A percentile compares a stretch with the other conserved stretches of the same genome.
Conservation (phyloP, 2,329 filamentous ascomycete species). For the Neonectria coccinea region DNA sequence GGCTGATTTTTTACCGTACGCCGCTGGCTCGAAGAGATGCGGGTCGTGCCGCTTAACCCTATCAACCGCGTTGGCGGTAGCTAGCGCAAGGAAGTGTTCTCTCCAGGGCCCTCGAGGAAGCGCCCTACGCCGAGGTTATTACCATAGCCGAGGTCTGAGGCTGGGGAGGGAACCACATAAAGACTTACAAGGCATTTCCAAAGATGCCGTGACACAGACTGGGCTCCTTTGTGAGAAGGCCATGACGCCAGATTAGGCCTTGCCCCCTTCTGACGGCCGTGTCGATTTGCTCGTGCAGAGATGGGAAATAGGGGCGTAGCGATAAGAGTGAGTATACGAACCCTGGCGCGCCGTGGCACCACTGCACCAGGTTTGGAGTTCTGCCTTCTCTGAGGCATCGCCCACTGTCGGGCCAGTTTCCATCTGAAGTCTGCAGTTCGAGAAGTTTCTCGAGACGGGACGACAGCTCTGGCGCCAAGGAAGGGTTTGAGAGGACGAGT, state of each 20-base stretch:
- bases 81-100: slow-evolving; percentile 69
- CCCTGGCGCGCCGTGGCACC: slow-evolving; percentile 76
- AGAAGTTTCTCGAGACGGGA: slow-evolving; percentile 66
- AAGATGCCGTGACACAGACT: slow-evolving; percentile 75
- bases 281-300: slow-evolving; percentile 64
- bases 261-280: slow-evolving; percentile 63
- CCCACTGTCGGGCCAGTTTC: slow-evolving; percentile 72
- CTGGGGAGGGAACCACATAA: slow-evolving; percentile 9
- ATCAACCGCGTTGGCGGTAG: slow-evolving; percentile 67
- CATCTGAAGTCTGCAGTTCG: slow-evolving; percentile 68
- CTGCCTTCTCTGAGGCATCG: slow-evolving; percentile 55
- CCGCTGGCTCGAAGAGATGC: slow-evolving; percentile 52
- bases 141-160: slow-evolving; percentile 31
- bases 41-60: slow-evolving; percentile 51
- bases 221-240: slow-evolving; percentile 72
- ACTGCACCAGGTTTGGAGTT: slow-evolving; percentile 66
- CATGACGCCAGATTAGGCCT: slow-evolving; percentile 66
- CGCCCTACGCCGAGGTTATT: slow-evolving; percentile 43
- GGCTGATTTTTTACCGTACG: slow-evolving; percentile 49
- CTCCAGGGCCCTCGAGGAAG: slow-evolving; percentile 49
- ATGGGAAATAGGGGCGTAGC: slow-evolving; percentile 67
- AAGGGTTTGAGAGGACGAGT: slow-evolving; percentile 68
- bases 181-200: slow-evolving; percentile 70
- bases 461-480: slow-evolving; percentile 65
- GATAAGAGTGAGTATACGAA: slow-evolving; percentile 69